These are phyloP conservation scores for Nicotiana tomentosiformis DNA, from an alignment of 257 asterid species.

Conservation along the genomic window DNA sequence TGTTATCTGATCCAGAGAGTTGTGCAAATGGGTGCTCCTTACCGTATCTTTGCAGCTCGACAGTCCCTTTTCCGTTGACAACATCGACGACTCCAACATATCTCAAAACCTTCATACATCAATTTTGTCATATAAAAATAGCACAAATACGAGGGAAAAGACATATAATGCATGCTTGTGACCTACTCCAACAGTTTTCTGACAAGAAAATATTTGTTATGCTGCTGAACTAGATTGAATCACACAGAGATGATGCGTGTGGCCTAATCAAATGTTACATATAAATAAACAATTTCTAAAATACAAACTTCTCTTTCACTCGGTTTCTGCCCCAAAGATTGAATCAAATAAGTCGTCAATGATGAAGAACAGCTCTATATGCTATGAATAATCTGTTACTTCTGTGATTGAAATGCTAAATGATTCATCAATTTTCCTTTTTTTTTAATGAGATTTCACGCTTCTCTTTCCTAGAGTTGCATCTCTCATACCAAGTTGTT, in stretches of 20 bases:
- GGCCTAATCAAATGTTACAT: not conserved
- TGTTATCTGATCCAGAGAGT: constrained; percentile 93
- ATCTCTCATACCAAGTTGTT: not conserved
- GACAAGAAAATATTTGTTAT: not conserved
- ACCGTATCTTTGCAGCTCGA: constrained; percentile 65
- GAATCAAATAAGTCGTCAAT: not conserved
- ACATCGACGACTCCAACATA: constrained; percentile 97
- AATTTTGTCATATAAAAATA: not conserved
- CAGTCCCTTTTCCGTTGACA: constrained; percentile 68
- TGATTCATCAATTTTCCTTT: not conserved
- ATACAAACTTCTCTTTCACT: not conserved
- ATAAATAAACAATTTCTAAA: not conserved
- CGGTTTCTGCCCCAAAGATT: not conserved
- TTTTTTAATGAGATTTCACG: not conserved
- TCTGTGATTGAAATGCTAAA: not conserved
- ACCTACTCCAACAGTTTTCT: not conserved
- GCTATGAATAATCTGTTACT: not conserved
- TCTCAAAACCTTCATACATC: constrained; percentile 67
- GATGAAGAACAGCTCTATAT: not conserved
- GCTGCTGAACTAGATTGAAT: not conserved
- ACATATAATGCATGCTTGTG: not conserved
- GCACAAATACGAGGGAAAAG: not conserved
- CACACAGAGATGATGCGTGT: not conserved
- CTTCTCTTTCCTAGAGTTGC: not conserved
- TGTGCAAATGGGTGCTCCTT: constrained; percentile 95